A percentile compares a stretch with the other conserved stretches of the same genome.
These are phyloP conservation scores for Cucurbita maxima DNA, from an alignment of 306 rosid species.

Conservation along the genomic window DNA sequence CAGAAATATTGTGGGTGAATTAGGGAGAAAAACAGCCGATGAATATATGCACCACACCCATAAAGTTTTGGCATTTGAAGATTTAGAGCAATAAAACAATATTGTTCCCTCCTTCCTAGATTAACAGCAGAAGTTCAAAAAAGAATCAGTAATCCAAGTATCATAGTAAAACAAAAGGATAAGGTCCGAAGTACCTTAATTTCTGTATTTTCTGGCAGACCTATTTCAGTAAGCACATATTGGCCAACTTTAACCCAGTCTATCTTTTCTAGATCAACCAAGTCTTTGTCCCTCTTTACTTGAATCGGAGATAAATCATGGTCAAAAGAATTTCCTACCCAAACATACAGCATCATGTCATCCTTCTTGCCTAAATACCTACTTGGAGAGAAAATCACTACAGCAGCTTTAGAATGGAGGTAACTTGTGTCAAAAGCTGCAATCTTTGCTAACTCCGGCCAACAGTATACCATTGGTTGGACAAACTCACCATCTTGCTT, in stretches of 20 bases:
- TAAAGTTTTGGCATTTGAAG: background rate
- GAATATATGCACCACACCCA: background rate
- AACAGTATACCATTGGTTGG: constrained; percentile 37
- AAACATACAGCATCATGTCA: constrained; percentile 43
- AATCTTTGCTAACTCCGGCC: constrained; percentile 74
- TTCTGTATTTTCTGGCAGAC: constrained; percentile 43
- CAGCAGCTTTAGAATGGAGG: constrained; percentile 62
- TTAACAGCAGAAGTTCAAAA: background rate
- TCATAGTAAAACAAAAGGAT: background rate
- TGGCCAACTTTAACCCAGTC: constrained; percentile 56
- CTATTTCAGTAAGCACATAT: constrained; percentile 35
- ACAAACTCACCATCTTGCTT: constrained; percentile 19
- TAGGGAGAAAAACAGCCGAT: background rate
- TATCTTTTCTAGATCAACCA: constrained; percentile 28
- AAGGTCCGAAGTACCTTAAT: constrained; percentile 40
- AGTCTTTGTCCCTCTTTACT: constrained; percentile 36
- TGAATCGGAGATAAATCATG: constrained; percentile 23
- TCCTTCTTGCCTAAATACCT: constrained; percentile 20
- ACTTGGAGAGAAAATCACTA: constrained; percentile 52
- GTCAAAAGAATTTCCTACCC: constrained; percentile 67
- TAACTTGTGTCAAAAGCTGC: constrained; percentile 32
- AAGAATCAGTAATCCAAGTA: background rate
- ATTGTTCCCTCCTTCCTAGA: background rate
- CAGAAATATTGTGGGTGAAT: background rate
- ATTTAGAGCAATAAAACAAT: background rate